Evolutionary conservation across 108 stramenopile genomes (phyloP).

Genomic region (Nitzschia palea): DNA sequence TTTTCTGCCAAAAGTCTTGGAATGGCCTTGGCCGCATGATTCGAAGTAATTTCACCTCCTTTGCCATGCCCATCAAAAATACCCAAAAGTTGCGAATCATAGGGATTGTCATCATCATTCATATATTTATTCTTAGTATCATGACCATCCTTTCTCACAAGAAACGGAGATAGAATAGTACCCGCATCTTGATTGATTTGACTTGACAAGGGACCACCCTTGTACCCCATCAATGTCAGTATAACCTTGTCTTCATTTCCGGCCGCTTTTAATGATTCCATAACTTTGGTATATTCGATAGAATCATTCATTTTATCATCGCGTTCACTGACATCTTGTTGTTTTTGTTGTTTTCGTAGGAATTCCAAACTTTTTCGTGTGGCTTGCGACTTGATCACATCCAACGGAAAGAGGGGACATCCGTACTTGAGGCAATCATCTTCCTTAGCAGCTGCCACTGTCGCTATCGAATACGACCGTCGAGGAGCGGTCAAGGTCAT

Average conservation of each 20-base stretch:
- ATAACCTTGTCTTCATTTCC: conserved; percentile 40
- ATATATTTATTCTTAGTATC: no score
- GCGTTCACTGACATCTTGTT: conserved; percentile 5
- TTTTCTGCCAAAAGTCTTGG: conserved; percentile 58
- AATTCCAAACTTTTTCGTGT: conserved; percentile 40
- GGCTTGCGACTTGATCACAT: conserved; percentile 54
- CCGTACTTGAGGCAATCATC: conserved; percentile 61
- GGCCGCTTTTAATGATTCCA: conserved; percentile 19
- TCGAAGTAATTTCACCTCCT: conserved; percentile 68
- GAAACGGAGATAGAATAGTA: conserved; percentile 50
- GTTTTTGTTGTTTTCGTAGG: conserved; percentile 32
- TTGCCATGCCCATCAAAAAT: conserved; percentile 86
- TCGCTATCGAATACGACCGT: background rate
- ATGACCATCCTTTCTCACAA: background rate
- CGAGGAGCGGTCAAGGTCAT: background rate
- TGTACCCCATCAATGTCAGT: conserved; percentile 61
- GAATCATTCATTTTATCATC: no score
- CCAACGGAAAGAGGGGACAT: conserved; percentile 61
- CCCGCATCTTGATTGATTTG: conserved; percentile 77
- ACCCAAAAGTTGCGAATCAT: conserved; percentile 49
- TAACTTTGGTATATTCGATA: background rate
- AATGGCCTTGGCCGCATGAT: conserved; percentile 61
- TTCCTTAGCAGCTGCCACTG: background rate
- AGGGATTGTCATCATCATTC: background rate
- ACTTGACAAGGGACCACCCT: conserved; percentile 39